Evolutionary conservation across 2,329 filamentous ascomycete species (phyloP).

Genomic region (Ustulina deusta): DNA sequence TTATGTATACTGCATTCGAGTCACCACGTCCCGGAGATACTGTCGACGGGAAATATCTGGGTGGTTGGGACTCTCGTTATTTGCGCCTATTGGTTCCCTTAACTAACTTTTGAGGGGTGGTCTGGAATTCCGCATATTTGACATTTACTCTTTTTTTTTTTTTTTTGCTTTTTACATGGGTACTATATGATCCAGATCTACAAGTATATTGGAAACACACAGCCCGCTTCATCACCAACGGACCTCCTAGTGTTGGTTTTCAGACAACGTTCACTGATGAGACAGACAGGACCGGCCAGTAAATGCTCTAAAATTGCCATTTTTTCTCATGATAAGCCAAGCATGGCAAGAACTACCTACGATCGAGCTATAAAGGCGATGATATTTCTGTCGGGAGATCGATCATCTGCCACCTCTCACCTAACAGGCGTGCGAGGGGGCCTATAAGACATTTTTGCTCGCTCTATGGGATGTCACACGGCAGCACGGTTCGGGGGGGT

Average conservation of each 20-base stretch:
- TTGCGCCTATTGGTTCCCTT: slow-evolving; percentile 26
- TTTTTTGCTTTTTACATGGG: slow-evolving; percentile 25
- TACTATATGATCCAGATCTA: slow-evolving; percentile 28
- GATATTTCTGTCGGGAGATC: slow-evolving; percentile 1
- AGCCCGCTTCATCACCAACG: slow-evolving; percentile 8
- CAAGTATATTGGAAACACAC: slow-evolving; percentile 7
- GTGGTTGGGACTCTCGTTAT: slow-evolving; percentile 20
- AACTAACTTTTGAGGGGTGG: slow-evolving; percentile 10
- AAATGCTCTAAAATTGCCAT: not conserved
- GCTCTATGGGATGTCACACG: slow-evolving; percentile 34
- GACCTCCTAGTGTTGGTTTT: not conserved
- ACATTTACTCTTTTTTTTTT: slow-evolving; percentile 7
- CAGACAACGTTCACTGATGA: not conserved
- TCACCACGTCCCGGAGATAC: slow-evolving; percentile 26
- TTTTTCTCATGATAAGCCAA: slow-evolving; percentile 2
- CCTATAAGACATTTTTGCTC: slow-evolving; percentile 12
- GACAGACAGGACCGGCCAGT: slow-evolving; percentile 16
- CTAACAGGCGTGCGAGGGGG: slow-evolving; percentile 9
- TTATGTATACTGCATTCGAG: slow-evolving; percentile 25
- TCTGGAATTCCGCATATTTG: slow-evolving; percentile 24
- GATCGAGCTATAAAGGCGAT: slow-evolving; percentile 5
- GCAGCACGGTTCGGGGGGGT: slow-evolving; percentile 33
- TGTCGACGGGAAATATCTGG: slow-evolving; percentile 24
- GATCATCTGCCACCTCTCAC: slow-evolving; percentile 18
- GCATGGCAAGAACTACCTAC: not conserved